Percentiles rank a stretch among this genome's conserved stretches.
Evolutionary conservation across 352 stramenopile genomes (phyloP).

Genomic region (Globisporangium recalcitrans): DNA sequence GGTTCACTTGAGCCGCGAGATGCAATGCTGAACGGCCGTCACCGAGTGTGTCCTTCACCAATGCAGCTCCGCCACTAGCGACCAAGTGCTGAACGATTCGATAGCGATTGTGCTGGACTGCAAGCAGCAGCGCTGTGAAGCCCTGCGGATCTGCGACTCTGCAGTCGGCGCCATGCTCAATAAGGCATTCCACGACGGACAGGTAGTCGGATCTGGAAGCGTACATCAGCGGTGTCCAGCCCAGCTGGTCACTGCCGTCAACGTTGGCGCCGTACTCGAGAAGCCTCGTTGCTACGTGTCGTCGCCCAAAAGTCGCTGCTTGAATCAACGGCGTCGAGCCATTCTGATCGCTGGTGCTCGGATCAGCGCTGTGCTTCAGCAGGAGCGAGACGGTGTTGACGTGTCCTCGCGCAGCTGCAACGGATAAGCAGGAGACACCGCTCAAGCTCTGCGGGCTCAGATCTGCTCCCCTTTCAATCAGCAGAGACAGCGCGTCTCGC

Average conservation of each 20-base stretch:
- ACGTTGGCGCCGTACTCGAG: not conserved
- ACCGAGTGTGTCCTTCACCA: not conserved
- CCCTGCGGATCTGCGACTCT: not conserved
- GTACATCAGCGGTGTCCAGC: constrained; percentile 9
- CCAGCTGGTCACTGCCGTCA: not conserved
- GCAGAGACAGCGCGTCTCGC: constrained; percentile 1
- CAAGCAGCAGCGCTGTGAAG: constrained; percentile 9
- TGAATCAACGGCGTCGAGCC: constrained; percentile 1
- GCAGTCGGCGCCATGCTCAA: not conserved
- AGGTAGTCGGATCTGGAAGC: not conserved
- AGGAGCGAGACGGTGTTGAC: constrained; percentile 3
- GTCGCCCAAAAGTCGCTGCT: not conserved
- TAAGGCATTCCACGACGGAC: not conserved
- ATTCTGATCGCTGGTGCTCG: not conserved
- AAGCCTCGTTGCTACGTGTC: not conserved
- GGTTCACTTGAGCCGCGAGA: not conserved
- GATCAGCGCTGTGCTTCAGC: not conserved
- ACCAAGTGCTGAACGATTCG: not conserved
- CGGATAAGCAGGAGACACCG: not conserved
- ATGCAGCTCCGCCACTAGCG: not conserved
- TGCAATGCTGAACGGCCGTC: constrained; percentile 9
- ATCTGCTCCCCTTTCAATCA: not conserved
- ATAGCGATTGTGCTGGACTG: not conserved
- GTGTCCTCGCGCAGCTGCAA: constrained; percentile 3
- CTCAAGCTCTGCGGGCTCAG: not conserved